These are phyloP conservation scores for Sarocladium strictum DNA, from an alignment of 2,329 filamentous ascomycete genomes.

Conservation along the genomic window DNA sequence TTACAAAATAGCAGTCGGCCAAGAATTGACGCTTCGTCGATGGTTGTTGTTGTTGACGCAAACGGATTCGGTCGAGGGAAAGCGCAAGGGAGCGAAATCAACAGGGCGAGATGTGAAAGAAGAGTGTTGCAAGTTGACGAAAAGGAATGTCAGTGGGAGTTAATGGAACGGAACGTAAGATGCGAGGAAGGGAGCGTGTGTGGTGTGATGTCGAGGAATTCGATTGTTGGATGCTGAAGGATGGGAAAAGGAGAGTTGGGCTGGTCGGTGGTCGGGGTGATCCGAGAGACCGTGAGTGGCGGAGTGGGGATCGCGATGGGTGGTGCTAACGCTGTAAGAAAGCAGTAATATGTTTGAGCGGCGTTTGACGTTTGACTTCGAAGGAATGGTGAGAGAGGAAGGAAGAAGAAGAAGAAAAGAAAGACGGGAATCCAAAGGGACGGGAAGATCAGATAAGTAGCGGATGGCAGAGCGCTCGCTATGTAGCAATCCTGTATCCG, in stretches of 20 bases:
- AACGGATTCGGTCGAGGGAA: background rate
- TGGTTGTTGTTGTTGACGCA: background rate
- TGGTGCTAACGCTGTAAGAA: background rate
- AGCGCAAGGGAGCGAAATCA: background rate
- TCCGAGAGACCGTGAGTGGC: background rate
- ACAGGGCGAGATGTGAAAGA: background rate
- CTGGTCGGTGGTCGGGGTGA: slow-evolving; percentile 3
- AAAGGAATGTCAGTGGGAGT: background rate
- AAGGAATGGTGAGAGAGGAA: background rate
- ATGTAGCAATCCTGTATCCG: background rate
- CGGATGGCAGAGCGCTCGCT: background rate
- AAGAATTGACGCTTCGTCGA: background rate
- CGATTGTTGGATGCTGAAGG: background rate
- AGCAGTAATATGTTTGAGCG: background rate
- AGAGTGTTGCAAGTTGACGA: background rate
- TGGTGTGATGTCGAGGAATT: background rate
- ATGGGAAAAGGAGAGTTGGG: slow-evolving; percentile 7
- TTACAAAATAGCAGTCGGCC: background rate
- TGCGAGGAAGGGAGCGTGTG: background rate
- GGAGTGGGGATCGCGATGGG: slow-evolving; percentile 4
- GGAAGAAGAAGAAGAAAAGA: background rate
- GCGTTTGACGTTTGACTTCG: background rate
- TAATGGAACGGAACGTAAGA: too few relatives aligned
- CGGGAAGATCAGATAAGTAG: slow-evolving; percentile 1
- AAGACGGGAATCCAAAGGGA: background rate